Evolutionary conservation across 306 rosid genomes (phyloP), one percentile per base, ranked within the genome.

Genomic region (Castanospermum australe): DNA sequence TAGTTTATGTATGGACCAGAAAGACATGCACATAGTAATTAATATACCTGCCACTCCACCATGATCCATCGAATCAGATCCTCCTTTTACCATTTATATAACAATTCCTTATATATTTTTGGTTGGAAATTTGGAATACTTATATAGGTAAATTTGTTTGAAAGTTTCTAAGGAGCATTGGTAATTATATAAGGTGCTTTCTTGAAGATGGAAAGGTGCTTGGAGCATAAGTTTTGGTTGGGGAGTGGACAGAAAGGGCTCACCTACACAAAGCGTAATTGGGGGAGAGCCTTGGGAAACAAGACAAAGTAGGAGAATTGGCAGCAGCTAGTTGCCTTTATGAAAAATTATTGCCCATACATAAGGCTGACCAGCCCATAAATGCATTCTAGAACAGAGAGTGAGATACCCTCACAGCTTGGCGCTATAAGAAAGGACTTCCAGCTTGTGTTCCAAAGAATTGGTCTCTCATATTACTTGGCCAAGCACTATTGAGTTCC

Each of bases 301-400:
- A 91, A 90, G 92, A 83, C 82, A 88, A 83, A 86, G 90, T 88
- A 70, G 91, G 90, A 83, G 89, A 75, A 85, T 79, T 86, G 83
- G 86, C 48, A 88, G 84, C 79, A 78, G 80, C 88, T 67, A 30
- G 67, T 81, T 85, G 84, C 87, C 84, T 86, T 90, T 81, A 67
- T 84, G 73, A 70, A 77, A 66, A 80, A 78, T 78, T 12, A 88
- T 81, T 89, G 17, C 81, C 76, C 75, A 81, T 80, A 81, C 75
- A 81, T 80, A 81, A 81, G 81, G 55, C 52, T 75, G 77, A 78
- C 81, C 81, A 74, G 28, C 48, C 32, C 86, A 75, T n/a, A 61
- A 62, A 70, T 71, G 59, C 67, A 76, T 77, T 70, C 28, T 64
- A 20, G 13, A 73, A 11, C 56, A 76, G n/a, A 82, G 79, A 79